Base-by-base conservation (phyloP, 2,329 filamentous ascomycete species). In the Sarocladium strictum region DNA sequence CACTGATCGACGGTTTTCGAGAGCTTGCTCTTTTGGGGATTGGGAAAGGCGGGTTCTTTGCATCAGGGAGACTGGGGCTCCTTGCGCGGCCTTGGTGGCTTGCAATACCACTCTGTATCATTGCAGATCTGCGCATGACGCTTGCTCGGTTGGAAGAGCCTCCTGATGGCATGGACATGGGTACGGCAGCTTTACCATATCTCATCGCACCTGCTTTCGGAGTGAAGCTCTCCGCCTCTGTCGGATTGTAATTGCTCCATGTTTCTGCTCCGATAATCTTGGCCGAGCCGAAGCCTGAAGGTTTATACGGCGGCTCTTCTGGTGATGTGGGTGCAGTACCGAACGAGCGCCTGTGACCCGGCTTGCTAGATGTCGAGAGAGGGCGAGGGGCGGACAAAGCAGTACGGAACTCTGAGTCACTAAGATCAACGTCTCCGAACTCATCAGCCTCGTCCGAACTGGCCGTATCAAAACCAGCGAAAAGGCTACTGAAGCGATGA, bases 1-100 rank as follows among this genome's bases (percentile, higher is more conserved):
- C 75, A 60, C 80, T 86, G 57, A 84, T 70, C 1, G 84, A 81
- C 21, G 86, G 79, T 63, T 87, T 85, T 57, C 91, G 84, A 5
- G 92, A 99, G 69, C 93, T 97, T 27, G 90, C 89, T 55, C 94
- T 80, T 2, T 86, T 86, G 0, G 94, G 94, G 6, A 99, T 96
- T 0, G 94, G 92, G 74, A 96, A 97, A 0, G 94, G 94, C 26
- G 94, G 92, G 53, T 83, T 77, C 27, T 68, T 72, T 54, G 74
- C 57, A 57, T 84, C 90, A 51, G 75, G 77, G 53, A 83, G 70
- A 66, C 79, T 90, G 49, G 86, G 85, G 64, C 84, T 90, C 57
- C 81, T 74, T 10, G 85, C 77, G 33, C 83, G 80, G 47, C 77
- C 74, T 56, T 79, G 78, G 60, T 93, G 89, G 11, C 83, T 84